These are phyloP conservation scores for Acer saccharum DNA, from an alignment of 345 rosid species.

Conservation along the genomic window DNA sequence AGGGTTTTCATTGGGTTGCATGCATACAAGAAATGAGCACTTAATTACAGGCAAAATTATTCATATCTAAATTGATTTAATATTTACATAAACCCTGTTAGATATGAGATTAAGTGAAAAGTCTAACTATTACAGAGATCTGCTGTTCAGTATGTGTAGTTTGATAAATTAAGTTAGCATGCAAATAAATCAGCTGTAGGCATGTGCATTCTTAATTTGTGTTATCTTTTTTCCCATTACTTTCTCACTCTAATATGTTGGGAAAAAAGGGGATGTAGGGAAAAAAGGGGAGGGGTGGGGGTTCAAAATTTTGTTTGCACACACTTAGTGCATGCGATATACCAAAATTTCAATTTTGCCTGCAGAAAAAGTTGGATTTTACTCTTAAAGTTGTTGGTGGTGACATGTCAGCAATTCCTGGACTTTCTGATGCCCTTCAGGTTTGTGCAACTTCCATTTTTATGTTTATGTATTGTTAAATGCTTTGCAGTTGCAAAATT, in stretches of 20 bases:
- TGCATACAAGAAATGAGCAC: slow-evolving; percentile 15
- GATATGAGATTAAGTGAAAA: neutral
- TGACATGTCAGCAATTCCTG: slow-evolving; percentile 90
- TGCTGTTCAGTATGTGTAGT: neutral
- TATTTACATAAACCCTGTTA: slow-evolving; percentile 2
- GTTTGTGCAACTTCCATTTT: slow-evolving; percentile 43
- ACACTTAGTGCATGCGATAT: slow-evolving; percentile 3
- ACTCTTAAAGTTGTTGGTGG: slow-evolving; percentile 92
- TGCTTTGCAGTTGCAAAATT: neutral
- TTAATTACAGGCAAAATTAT: neutral
- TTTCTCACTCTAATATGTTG: neutral
- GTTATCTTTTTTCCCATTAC: slow-evolving; percentile 1
- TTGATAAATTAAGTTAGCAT: neutral
- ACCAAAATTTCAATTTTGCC: slow-evolving; percentile 17
- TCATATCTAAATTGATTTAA: neutral
- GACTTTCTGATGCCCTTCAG: slow-evolving; percentile 86
- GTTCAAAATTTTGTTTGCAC: neutral
- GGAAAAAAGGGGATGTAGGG: neutral
- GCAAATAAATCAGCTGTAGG: neutral
- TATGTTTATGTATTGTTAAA: neutral
- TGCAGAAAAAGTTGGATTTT: slow-evolving; percentile 95
- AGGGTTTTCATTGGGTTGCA: slow-evolving; percentile 6
- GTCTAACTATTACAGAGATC: neutral
- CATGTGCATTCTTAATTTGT: neutral
- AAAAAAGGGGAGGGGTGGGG: neutral